These are phyloP conservation scores for Scortechinia acanthostroma DNA, from an alignment of 2,329 filamentous ascomycete species.

Conservation along the genomic window DNA sequence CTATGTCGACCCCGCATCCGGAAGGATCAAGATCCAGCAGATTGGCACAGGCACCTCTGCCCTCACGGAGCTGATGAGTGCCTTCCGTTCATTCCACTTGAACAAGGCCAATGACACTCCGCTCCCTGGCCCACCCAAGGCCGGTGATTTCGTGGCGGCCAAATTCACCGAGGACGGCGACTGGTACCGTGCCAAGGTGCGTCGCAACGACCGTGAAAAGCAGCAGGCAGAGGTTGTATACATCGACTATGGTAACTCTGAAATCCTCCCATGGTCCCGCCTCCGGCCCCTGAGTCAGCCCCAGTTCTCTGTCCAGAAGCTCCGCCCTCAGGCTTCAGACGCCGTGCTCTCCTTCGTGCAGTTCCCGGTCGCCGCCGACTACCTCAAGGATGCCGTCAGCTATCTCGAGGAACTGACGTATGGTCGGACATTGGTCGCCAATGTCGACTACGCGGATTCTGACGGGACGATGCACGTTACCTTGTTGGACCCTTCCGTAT, in stretches of 20 bases:
- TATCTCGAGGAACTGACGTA: constrained; percentile 72
- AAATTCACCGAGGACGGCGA: constrained; percentile 82
- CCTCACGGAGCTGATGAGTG: constrained; percentile 79
- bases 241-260: constrained; percentile 92
- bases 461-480: constrained; percentile 83
- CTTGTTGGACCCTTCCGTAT: constrained; percentile 62
- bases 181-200: constrained; percentile 89
- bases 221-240: constrained; percentile 88
- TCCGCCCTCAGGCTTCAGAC: constrained; percentile 81
- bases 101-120: constrained; percentile 73
- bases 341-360: constrained; percentile 84
- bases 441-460: constrained; percentile 75
- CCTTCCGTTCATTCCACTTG: constrained; percentile 85
- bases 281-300: constrained; percentile 71
- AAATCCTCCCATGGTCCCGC: constrained; percentile 76
- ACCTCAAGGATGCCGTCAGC: constrained; percentile 71
- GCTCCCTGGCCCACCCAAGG: constrained; percentile 73
- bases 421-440: constrained; percentile 74
- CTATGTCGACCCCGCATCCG: constrained; percentile 69
- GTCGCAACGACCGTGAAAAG: constrained; percentile 83
- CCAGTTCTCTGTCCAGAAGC: constrained; percentile 73
- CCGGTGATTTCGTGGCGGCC: constrained; percentile 84
- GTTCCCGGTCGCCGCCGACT: constrained; percentile 75
- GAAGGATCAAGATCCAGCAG: constrained; percentile 83
- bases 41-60: constrained; percentile 79